These are phyloP conservation scores for Fraxinus anomala DNA, from an alignment of 257 asterid genomes.

Conservation along the genomic window DNA sequence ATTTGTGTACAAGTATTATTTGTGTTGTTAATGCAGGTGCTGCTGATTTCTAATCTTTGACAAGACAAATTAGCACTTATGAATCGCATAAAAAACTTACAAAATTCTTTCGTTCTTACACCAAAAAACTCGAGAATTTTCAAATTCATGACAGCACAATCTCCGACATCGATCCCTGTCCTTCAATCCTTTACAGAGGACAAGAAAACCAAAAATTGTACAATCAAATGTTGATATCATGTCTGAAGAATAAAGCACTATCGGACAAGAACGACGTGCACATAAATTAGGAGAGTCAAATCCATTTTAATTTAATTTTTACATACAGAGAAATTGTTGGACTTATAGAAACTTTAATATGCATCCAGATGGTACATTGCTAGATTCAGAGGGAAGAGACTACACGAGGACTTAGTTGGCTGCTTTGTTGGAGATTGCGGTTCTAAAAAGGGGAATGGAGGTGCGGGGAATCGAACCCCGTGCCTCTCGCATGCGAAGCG, in stretches of 20 bases:
- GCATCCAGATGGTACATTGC: no score
- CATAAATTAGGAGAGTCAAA: no score
- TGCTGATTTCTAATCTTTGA: no score
- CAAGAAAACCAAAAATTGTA: conserved; percentile 13
- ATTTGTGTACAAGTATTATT: no score
- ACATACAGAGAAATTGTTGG: no score
- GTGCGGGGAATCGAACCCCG: conserved; percentile 99
- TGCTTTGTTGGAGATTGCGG: no score
- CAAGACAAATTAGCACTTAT: background rate
- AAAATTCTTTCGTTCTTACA: background rate
- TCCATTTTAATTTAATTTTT: background rate
- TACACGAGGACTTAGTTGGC: no score
- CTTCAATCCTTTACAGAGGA: background rate
- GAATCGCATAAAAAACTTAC: background rate
- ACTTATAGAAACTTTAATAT: no score
- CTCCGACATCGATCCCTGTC: background rate
- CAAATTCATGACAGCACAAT: background rate
- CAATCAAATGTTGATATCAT: background rate
- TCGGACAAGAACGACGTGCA: background rate
- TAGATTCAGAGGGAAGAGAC: no score
- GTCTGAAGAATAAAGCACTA: background rate
- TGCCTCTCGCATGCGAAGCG: conserved; percentile 99
- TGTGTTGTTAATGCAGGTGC: no score
- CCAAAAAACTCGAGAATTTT: background rate
- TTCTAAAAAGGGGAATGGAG: conserved; percentile 39